Percentiles rank a stretch among this genome's conserved stretches.
These are phyloP conservation scores for Ramularia collo-cygni DNA, from an alignment of 2,329 filamentous ascomycete species.

Conservation along the genomic window DNA sequence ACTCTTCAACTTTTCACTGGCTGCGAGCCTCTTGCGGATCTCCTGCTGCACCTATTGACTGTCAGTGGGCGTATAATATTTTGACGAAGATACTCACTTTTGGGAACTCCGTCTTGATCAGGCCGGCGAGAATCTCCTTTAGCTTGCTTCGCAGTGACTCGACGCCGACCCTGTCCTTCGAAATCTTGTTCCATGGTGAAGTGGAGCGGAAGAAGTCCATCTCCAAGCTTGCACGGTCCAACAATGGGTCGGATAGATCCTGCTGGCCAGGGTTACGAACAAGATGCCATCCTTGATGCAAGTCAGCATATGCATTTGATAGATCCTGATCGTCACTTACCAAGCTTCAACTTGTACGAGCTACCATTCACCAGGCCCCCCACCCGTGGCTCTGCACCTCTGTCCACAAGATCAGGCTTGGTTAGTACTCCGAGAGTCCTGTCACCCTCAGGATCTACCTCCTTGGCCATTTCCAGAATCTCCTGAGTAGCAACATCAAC, in stretches of 20 bases:
- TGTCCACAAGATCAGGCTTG: slow-evolving; percentile 32
- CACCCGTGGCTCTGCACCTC: slow-evolving; percentile 18
- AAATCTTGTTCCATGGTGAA: slow-evolving; percentile 33
- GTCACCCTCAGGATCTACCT: slow-evolving; percentile 27
- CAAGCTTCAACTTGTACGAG: slow-evolving; percentile 23
- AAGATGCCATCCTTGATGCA: slow-evolving; percentile 30
- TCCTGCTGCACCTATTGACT: slow-evolving; percentile 35
- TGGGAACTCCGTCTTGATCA: slow-evolving; percentile 43
- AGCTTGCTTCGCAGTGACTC: slow-evolving; percentile 35
- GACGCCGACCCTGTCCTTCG: slow-evolving; percentile 37
- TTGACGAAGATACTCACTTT: slow-evolving; percentile 28
- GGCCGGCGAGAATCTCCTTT: slow-evolving; percentile 35
- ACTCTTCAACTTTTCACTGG: slow-evolving; percentile 29
- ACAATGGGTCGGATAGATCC: slow-evolving; percentile 12
- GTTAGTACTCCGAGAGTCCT: slow-evolving; percentile 34
- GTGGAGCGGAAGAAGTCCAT: slow-evolving; percentile 29
- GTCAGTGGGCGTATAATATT: no score
- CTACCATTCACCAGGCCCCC: slow-evolving; percentile 25
- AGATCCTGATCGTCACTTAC: no score
- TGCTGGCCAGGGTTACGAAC: slow-evolving; percentile 28
- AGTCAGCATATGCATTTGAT: slow-evolving; percentile 1
- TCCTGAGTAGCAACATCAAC: slow-evolving; percentile 42
- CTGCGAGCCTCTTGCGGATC: slow-evolving; percentile 23
- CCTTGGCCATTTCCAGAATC: slow-evolving; percentile 37
- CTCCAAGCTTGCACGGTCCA: slow-evolving; percentile 25